Percentiles rank a stretch among this genome's conserved stretches.
phyloP scores from a whole-genome alignment of 2,329 filamentous ascomycete species.

The Colletotrichum shisoi region DNA sequence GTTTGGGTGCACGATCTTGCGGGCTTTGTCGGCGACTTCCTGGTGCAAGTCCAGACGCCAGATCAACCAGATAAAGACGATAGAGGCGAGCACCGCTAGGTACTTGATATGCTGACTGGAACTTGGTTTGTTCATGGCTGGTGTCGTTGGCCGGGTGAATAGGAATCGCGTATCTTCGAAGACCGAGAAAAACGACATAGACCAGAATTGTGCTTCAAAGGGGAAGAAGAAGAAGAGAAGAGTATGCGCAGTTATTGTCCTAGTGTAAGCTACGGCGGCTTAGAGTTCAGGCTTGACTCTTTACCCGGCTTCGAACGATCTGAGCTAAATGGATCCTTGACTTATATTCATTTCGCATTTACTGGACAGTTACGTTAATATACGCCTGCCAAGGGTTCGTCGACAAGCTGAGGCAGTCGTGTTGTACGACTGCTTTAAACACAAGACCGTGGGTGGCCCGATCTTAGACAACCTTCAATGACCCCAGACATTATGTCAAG shows the following conservation, averaged over 20 bases:
- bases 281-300: not conserved
- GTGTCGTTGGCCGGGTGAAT: not conserved
- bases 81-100: constrained; percentile 17
- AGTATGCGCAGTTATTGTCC: not conserved
- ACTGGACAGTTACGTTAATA: not conserved
- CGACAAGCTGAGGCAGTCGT: too few species aligned
- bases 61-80: constrained; percentile 37
- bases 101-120: constrained; percentile 29
- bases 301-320: not conserved
- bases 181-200: not conserved
- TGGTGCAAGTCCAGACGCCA: constrained; percentile 24
- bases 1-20: constrained; percentile 17
- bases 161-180: too few species aligned
- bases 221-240: not conserved
- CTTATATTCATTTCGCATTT: not conserved
- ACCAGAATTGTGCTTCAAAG: too few species aligned
- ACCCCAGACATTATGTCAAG: not conserved
- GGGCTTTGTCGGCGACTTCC: constrained; percentile 15
- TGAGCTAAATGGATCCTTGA: not conserved
- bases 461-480: not conserved
- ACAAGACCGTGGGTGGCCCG: too few species aligned
- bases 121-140: constrained; percentile 18
- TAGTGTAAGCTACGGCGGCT: too few species aligned
- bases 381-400: not conserved
- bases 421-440: too few species aligned